Conservation (phyloP, 805 yeast genomes). For the Kazachstania bromeliacearum region DNA sequence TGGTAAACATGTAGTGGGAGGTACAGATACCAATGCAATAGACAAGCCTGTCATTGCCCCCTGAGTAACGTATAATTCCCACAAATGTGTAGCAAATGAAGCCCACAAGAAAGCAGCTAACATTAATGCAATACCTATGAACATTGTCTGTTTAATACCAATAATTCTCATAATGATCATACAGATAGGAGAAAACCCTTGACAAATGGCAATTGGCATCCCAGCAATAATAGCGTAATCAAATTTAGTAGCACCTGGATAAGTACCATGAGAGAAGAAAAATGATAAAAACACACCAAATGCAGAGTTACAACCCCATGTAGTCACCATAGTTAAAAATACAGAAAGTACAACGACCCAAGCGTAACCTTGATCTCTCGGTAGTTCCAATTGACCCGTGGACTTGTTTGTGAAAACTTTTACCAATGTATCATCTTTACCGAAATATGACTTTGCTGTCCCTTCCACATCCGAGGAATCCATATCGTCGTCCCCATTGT, state of each 20-base stretch:
- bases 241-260: constrained; percentile 44
- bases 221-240: constrained; percentile 67
- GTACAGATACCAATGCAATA: constrained; percentile 44
- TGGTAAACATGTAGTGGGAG: constrained; percentile 52
- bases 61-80: constrained; percentile 63
- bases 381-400: constrained; percentile 30
- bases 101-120: constrained; percentile 52
- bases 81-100: constrained; percentile 46
- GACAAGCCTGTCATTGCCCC: constrained; percentile 51
- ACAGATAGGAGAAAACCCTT: constrained; percentile 50
- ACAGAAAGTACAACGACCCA: constrained; percentile 53
- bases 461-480: neutral
- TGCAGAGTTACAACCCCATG: constrained; percentile 70
- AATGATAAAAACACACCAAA: constrained; percentile 55
- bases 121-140: constrained; percentile 43
- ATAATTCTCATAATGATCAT: constrained; percentile 38
- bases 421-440: constrained; percentile 8
- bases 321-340: constrained; percentile 41
- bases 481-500: constrained; percentile 1
- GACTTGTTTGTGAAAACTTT: constrained; percentile 31
- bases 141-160: constrained; percentile 41
- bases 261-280: constrained; percentile 42
- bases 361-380: constrained; percentile 61
- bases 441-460: neutral
- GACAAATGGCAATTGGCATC: constrained; percentile 46